Conservation (phyloP, 1,284 basidiomycete species). For the Cryptococcus sp. region DNA sequence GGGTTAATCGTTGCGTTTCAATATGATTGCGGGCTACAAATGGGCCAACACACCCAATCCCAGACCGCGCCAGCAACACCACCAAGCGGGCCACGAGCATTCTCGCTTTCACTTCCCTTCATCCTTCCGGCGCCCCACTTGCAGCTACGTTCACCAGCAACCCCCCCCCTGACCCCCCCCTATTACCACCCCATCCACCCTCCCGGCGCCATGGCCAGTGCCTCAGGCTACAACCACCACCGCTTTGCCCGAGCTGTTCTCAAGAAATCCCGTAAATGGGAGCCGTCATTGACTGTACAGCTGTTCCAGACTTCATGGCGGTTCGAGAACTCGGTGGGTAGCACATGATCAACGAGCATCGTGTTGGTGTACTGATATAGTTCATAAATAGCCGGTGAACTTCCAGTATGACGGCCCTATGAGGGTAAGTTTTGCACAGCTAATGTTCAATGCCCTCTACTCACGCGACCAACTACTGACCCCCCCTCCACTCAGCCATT, state of each 20-base stretch:
- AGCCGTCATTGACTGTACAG: conserved; percentile 48
- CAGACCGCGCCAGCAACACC: neutral
- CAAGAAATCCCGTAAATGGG: conserved; percentile 50
- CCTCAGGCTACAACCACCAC: conserved; percentile 51
- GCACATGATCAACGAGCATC: neutral
- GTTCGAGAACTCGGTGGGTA: conserved; percentile 47
- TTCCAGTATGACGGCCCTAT: conserved; percentile 51
- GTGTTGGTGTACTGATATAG: neutral
- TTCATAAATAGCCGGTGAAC: conserved; percentile 9
- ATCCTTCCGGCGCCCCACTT: neutral
- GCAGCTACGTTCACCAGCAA: neutral
- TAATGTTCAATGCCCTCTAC: neutral
- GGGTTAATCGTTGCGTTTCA: too few species aligned
- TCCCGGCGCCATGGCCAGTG: conserved; percentile 42
- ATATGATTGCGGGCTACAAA: too few species aligned
- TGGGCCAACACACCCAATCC: too few species aligned
- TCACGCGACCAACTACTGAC: neutral
- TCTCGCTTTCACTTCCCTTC: neutral
- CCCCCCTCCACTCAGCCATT: conserved; percentile 39
- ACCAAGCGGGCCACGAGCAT: neutral
- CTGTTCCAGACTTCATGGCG: conserved; percentile 46
- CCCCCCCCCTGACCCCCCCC: neutral
- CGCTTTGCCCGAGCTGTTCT: conserved; percentile 48
- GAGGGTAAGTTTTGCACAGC: conserved; percentile 31
- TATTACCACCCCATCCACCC: neutral